Base-by-base conservation (phyloP, 805 yeast species). In the Saccharomyces kudriavzevii region DNA sequence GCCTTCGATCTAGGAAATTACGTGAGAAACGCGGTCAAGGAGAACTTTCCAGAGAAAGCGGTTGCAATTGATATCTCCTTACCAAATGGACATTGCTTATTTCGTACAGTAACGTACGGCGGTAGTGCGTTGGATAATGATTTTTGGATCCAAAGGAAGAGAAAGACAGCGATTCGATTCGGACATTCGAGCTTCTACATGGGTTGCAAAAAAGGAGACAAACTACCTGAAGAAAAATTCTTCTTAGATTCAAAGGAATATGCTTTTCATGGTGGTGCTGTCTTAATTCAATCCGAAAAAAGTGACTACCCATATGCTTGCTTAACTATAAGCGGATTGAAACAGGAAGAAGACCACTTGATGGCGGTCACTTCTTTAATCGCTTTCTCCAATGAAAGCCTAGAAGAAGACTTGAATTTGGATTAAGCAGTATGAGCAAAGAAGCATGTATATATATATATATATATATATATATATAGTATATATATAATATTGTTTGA, bases 181-280 rank as follows among this genome's bases (percentile, higher is more conserved):
- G 76, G 75, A 24, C 70, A 64, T 49, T 77, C 84, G 2, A 76
- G 80, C 52, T 78, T 73, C 62, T 72, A 63, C 54, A 70, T 79
- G 61, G 81, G 83, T 5, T 69, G 69, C 48, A 76, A 75, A 59
- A 66, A 77, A 53, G 69, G 70, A 25, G 52, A 50, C 1, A 74
- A 70, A 54, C 68, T 67, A 1, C 67, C 71, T 49, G 68, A 77
- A 6, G 77, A 74, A 45, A 74, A 71, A 3, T 65, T 67, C 45
- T 74, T 71, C 52, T 66, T 79, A 20, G 73, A 75, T 28, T 67
- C 75, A 9, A 59, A 58, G 20, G 79, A 76, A 11, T 80, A 73
- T 58, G 81, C 82, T 9, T 65, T 72, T 29, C 82, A 79, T 58
- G 86, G 86, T 25, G 86, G 86, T 52, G 75, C 78, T 31, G 74